Evolutionary conservation across 306 rosid genomes (phyloP), one percentile per base, ranked within the genome.

Genomic region (Hippophae tibetana): DNA sequence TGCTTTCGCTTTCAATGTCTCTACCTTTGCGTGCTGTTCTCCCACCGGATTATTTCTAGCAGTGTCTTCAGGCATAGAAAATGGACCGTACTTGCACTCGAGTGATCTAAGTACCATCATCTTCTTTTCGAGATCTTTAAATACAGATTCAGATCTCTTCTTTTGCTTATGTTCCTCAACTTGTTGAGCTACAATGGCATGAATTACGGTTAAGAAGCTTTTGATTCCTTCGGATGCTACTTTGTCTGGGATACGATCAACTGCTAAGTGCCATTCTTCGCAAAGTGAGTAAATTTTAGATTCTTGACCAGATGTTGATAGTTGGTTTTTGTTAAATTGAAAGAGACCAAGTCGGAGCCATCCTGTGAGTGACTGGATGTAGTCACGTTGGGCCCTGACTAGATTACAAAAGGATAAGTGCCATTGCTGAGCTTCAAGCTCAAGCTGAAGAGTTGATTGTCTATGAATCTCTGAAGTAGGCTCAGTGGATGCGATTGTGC

Each of bases 281-380:
- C 99, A 88, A 5, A 92, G 93, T 1, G 79, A 61, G 84, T 75
- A 88, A 61, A 92, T 86, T 81, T 69, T 86, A 11, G 97, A 88
- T 59, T 84, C 94, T 61, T 80, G 86, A 0, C 76, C 27, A 12
- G 85, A 59, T 78, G 74, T 81, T 60, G 82, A 63, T 5, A 78
- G 65, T 4, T 88, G 83, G 57, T 72, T 84, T 68, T 75, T 71
- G 63, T 60, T 76, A 23, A 92, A 75, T 66, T 92, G 99, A 73
- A 85, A 84, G 64, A 92, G 96, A 66, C 94, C 80, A 23, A 88
- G 94, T 55, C 96, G 94, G 52, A 92, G 88, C 99, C 99, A 92
- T 52, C 89, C 82, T 4, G 86, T 77, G 66, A 92, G 97, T 47
- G 95, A 85, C 64, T 84, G 88, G 69, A 92, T 74, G 12, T 92